A percentile compares a stretch with the other conserved stretches of the same genome.
phyloP scores from a whole-genome alignment of 208 protist species.

The Wallacemonas sp. region DNA sequence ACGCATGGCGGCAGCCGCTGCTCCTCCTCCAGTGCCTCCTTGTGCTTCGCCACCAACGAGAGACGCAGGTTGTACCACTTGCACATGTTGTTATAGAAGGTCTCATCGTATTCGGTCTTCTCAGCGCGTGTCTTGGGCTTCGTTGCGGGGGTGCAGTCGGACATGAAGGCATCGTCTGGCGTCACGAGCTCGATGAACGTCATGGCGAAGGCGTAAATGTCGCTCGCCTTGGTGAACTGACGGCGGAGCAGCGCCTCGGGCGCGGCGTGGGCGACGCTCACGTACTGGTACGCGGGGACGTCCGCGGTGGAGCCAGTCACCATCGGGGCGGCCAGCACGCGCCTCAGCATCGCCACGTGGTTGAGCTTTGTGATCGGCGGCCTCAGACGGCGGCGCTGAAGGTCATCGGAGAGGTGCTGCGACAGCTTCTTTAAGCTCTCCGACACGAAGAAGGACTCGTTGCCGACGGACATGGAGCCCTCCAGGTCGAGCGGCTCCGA shows the following conservation, averaged over 20 bases:
- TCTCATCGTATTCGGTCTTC: conserved; percentile 38
- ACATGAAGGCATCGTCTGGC: conserved; percentile 44
- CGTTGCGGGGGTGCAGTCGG: conserved; percentile 38
- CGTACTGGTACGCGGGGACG: conserved; percentile 42
- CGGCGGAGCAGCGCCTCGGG: conserved; percentile 52
- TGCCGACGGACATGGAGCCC: not conserved
- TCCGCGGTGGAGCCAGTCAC: conserved; percentile 4
- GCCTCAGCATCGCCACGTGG: conserved; percentile 32
- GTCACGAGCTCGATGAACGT: conserved; percentile 80
- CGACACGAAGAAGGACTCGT: conserved; percentile 10
- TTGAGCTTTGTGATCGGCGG: conserved; percentile 38
- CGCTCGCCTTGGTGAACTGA: conserved; percentile 60
- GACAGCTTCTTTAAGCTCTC: conserved; percentile 31
- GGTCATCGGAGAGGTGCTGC: conserved; percentile 18
- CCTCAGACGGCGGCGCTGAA: conserved; percentile 17
- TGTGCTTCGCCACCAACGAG: conserved; percentile 18
- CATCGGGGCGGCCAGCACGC: conserved; percentile 22
- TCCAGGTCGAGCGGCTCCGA: not conserved
- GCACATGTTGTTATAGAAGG: conserved; percentile 36
- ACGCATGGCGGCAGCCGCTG: conserved; percentile 27
- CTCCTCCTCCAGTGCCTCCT: conserved; percentile 26
- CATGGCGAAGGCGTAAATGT: conserved; percentile 86
- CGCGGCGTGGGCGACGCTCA: conserved; percentile 61
- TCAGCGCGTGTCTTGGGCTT: conserved; percentile 34
- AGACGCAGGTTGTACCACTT: conserved; percentile 41